Evolutionary conservation across 2,329 filamentous ascomycete genomes (phyloP), one percentile per base, ranked within the genome.

Genomic region (Hypomyces rosellus): DNA sequence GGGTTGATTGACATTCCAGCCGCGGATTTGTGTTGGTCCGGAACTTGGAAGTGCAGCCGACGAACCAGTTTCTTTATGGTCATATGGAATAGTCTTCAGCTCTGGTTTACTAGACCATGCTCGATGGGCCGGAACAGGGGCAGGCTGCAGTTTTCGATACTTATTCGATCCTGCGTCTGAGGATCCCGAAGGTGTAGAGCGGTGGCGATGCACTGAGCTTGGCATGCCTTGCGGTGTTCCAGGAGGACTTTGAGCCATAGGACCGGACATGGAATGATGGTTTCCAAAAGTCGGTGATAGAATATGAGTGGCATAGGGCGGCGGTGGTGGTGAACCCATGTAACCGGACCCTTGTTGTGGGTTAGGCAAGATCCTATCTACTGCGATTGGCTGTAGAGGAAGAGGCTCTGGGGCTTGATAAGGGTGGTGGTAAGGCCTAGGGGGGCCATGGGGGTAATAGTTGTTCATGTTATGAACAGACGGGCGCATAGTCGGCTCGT

Each of bases 81-180:
- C 75, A 55, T 82, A 82, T 36, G 75, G 76, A 3, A 81, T 77
- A 4, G 80, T 80, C 50, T 79, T 75, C n/a, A 82, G 69, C 57
- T 81, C 78, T 14, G 74, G 70, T 57, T 73, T 74, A 49, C 68
- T 67, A 6, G 65, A 61, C 62, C 72, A 75, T 53, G 71, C 71
- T 40, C 72, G 69, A 59, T 78, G 77, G 30, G 76, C 69, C 6
- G 77, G 73, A 20, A 78, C 71, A 1, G 78, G 78, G 0, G 79
- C 79, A 9, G 79, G 79, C 54, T 81, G 78, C 37, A 82, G 74
- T 63, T 80, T 81, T 42, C 78, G 73, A 58, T 80, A 81, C 58
- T 79, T 78, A 20, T 63, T 66, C 22, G 61, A 63, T 38, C 64
- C 63, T 5, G 65, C 68, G 51, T 69, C 66, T 45, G 66, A 66